Percentiles rank a stretch among this genome's conserved stretches.
Evolutionary conservation across 495 filamentous ascomycete genomes (phyloP).

Genomic region (Daldinia bambusicola): DNA sequence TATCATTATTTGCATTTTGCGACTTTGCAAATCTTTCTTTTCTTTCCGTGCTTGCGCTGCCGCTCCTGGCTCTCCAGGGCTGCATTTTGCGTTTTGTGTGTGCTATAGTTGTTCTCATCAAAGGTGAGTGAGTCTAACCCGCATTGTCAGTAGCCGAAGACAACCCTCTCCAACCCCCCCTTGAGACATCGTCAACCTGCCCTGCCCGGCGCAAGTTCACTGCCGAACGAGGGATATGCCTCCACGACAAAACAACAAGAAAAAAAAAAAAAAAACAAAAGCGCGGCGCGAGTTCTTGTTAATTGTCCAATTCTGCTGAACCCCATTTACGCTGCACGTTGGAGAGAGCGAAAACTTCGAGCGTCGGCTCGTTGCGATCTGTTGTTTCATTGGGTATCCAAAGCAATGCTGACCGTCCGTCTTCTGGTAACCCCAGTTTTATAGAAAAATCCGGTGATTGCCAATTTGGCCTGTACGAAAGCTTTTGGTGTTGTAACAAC

Average conservation of each 20-base stretch:
- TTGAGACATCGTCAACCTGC: constrained; percentile 41
- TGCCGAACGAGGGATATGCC: constrained; percentile 36
- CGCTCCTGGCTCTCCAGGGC: constrained; percentile 57
- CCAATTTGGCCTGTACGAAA: constrained; percentile 60
- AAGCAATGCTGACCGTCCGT: constrained; percentile 26
- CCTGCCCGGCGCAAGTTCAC: constrained; percentile 37
- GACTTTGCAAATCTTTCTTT: constrained; percentile 38
- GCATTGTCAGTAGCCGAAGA: constrained; percentile 36
- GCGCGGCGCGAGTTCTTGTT: constrained; percentile 27
- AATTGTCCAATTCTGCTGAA: constrained; percentile 20
- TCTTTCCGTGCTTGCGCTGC: constrained; percentile 41
- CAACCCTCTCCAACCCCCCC: constrained; percentile 33
- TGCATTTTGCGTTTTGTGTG: constrained; percentile 50
- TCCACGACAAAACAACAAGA: constrained; percentile 15
- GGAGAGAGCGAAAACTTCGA: constrained; percentile 1
- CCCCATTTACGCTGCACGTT: constrained; percentile 15
- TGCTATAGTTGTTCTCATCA: constrained; percentile 51
- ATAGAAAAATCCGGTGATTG: constrained; percentile 50
- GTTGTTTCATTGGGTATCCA: constrained; percentile 8
- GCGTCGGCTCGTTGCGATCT: constrained; percentile 22
- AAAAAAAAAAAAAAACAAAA: background rate
- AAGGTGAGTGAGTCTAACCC: constrained; percentile 42
- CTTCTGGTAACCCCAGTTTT: constrained; percentile 36
- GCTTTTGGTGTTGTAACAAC: constrained; percentile 54
- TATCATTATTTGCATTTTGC: constrained; percentile 44